phyloP scores from a whole-genome alignment of 2,329 filamentous ascomycete species.

The Conoideocrella luteorostrata region DNA sequence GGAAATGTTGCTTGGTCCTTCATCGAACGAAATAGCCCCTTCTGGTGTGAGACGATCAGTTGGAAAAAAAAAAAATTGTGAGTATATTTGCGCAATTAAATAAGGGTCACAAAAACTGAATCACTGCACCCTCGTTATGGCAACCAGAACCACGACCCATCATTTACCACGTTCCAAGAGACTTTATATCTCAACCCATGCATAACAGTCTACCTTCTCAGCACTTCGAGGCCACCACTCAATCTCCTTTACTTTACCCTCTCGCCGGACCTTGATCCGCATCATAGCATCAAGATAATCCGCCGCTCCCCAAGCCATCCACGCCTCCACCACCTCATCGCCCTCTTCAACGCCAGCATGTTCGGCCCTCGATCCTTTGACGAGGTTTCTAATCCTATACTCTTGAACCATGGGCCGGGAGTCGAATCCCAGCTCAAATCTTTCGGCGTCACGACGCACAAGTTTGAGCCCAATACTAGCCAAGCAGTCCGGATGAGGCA shows the following conservation, averaged over 20 bases:
- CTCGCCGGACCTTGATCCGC: neutral
- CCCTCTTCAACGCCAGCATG: neutral
- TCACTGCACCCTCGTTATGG: too few relatives aligned
- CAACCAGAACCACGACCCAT: too few relatives aligned
- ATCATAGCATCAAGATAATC: neutral
- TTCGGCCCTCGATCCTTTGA: neutral
- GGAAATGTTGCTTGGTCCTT: too few relatives aligned
- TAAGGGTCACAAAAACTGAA: too few relatives aligned
- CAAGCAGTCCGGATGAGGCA: neutral
- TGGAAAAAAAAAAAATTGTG: too few relatives aligned
- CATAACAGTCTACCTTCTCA: neutral
- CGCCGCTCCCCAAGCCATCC: neutral
- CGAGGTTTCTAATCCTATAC: neutral
- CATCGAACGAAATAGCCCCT: too few relatives aligned
- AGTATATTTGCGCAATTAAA: too few relatives aligned
- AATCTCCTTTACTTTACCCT: neutral
- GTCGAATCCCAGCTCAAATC: conserved; percentile 1
- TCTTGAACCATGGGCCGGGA: neutral
- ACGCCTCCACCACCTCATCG: neutral
- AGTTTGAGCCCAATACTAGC: neutral
- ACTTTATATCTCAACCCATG: neutral
- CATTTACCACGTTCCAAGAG: too few relatives aligned
- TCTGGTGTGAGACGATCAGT: too few relatives aligned
- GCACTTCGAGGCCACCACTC: neutral
- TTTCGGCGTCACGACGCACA: neutral